Base-by-base conservation (phyloP, 2,329 filamentous ascomycete species). In the Fusarium decemcellulare region DNA sequence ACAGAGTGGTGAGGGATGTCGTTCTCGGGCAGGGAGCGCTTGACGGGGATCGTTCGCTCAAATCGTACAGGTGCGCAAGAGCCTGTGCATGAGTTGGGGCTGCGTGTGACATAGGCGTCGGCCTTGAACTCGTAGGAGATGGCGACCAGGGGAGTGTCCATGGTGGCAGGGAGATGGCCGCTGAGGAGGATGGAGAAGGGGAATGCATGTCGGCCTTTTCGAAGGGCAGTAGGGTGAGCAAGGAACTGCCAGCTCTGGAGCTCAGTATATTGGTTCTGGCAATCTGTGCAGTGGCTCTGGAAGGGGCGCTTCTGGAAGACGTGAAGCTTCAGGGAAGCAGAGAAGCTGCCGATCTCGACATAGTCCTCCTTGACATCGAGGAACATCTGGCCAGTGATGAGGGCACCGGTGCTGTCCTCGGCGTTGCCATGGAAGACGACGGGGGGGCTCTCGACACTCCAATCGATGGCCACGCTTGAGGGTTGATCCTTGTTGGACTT, bases 141-240 rank as follows among this genome's bases (percentile, higher is more conserved):
- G 60, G 86, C 86, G 16, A 91, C 88, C 51, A 98, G 82, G 8
- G 88, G 84, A 57, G 92, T 92, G 76, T 95, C 91, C 75, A 93
- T 93, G 43, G 90, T 92, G 3, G 94, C 93, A 4, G 95, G 95
- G n/a, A 97, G 87, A 75, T 71, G 88, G 18, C 96, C 96, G 2
- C 91, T 90, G 46, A 99, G 88, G 54, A 98, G 86, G 72, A 94
- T 91, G 73, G 94, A 97, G 81, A 98, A 97, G 51, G 96, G 95
- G 77, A 95, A 97, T 47, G 89, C 86, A 79, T 98, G 94, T 77
- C 76, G 79, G 80, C 88, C 88, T 76, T 83, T 85, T 63, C 78
- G 77, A 58, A 91, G 79, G 11, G 80, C 80, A 16, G 85, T 81
- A 44, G 87, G 85, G 46, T 85, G 84, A 16, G 86, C 87, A 61